A percentile compares a stretch with the other conserved stretches of the same genome.
phyloP scores from a whole-genome alignment of 2,329 filamentous ascomycete genomes.

The Pyrenophora graminea region DNA sequence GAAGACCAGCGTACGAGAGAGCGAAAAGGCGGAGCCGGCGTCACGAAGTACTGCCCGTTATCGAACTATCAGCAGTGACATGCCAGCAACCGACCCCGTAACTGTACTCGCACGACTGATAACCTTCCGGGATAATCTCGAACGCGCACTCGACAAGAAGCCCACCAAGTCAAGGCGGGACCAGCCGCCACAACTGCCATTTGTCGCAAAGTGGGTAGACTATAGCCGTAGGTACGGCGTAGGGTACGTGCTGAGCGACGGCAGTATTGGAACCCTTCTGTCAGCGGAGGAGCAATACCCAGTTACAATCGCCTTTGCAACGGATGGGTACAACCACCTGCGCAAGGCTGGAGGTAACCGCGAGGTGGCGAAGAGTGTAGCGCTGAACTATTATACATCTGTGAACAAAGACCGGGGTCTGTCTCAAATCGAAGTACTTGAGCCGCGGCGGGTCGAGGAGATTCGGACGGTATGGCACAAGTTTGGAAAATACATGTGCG shows the following conservation, averaged over 20 bases:
- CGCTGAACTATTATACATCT: slow-evolving; percentile 75
- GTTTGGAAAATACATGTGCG: slow-evolving; percentile 71
- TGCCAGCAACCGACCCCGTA: slow-evolving; percentile 50
- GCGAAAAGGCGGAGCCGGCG: slow-evolving; percentile 25
- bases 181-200: slow-evolving; percentile 60
- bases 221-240: slow-evolving; percentile 87
- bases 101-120: slow-evolving; percentile 52
- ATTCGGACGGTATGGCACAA: slow-evolving; percentile 66
- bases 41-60: slow-evolving; percentile 27
- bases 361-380: slow-evolving; percentile 48
- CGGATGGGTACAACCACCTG: slow-evolving; percentile 72
- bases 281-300: slow-evolving; percentile 57
- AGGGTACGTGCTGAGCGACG: slow-evolving; percentile 81
- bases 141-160: slow-evolving; percentile 49
- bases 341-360: slow-evolving; percentile 67
- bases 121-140: slow-evolving; percentile 53
- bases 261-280: slow-evolving; percentile 71
- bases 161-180: slow-evolving; percentile 45
- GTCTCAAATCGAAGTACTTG: slow-evolving; percentile 62
- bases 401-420: slow-evolving; percentile 65
- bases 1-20: slow-evolving; percentile 24
- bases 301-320: slow-evolving; percentile 72
- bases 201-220: slow-evolving; percentile 79
- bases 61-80: slow-evolving; percentile 32
- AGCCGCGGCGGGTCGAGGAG: slow-evolving; percentile 62